Base-by-base conservation (phyloP, 352 stramenopile genomes). In the Phytophthora agathidicida region DNA sequence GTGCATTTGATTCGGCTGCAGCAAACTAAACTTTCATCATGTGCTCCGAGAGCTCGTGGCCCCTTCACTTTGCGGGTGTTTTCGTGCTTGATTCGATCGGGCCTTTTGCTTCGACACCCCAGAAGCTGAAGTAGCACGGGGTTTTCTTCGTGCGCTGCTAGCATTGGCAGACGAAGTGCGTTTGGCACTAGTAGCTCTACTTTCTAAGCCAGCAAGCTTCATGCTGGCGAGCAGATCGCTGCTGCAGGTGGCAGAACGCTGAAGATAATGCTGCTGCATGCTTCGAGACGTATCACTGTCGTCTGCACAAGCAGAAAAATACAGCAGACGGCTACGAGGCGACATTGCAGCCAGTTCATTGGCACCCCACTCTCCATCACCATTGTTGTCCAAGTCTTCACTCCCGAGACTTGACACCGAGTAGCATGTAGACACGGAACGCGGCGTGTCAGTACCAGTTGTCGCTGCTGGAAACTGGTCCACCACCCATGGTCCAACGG, bases 241-340 rank as follows among this genome's bases (percentile, higher is more conserved):
- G 23, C 30, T 28, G 27, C 37, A 63, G 26, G 61, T 66, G 16
- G 46, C 46, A 13, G 54, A 58, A 7, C 62, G 62, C 54, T 44
- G 45, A 39, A 72, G 33, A 8, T 11, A 10, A 52, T 44, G 33
- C n/a, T 28, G 19, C 0, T 38, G 14, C n/a, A 13, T 22, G 30
- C 13, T 32, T 26, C 31, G 35, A 8, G 48, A 16, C 14, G 35
- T 30, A 11, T 65, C 60, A 10, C 53, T 41, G 16, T 68, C 63
- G 20, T 64, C 53, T 3, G 44, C 68, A 45, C 64, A 87, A 5
- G 73, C 63, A 1, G 80, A 91, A 46, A 88, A 71, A 68, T 79
- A 89, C 6, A 91, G 52, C n/a, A 91, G 52, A 0, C 78, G 76
- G 31, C 71, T 86, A 23, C 81, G 78, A 36, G 81, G 81, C 0